Percentiles rank a stretch among this genome's conserved stretches.
Evolutionary conservation across 1,284 basidiomycete species (phyloP).

Genomic region (Tilletia horrida): DNA sequence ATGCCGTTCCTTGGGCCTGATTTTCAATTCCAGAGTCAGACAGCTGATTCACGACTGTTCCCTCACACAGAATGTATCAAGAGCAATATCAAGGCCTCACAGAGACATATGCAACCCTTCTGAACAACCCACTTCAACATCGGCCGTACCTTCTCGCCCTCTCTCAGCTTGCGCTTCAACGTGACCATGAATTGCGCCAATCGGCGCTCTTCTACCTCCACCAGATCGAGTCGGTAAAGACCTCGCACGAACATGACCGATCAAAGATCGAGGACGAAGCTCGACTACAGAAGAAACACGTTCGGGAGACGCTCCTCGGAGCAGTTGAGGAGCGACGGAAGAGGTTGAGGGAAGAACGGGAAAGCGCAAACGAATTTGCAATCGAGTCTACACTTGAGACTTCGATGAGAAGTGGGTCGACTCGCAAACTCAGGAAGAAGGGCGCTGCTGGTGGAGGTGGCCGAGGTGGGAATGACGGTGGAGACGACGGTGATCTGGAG

Average conservation of each 20-base stretch:
- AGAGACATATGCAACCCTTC: constrained; percentile 41
- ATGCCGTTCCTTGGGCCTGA: not conserved
- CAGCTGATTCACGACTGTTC: not conserved
- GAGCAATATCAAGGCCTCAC: constrained; percentile 45
- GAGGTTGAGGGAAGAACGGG: constrained; percentile 48
- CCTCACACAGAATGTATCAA: constrained; percentile 35
- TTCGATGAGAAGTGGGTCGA: constrained; percentile 47
- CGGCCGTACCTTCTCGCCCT: constrained; percentile 48
- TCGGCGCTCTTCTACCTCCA: constrained; percentile 46
- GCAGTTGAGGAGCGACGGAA: constrained; percentile 51
- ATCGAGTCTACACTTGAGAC: constrained; percentile 31
- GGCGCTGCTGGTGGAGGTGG: constrained; percentile 9
- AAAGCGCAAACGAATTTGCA: constrained; percentile 40
- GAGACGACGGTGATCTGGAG: not conserved
- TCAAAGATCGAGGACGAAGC: constrained; percentile 49
- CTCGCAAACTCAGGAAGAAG: constrained; percentile 54
- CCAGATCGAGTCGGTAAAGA: constrained; percentile 44
- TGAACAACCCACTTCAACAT: constrained; percentile 40
- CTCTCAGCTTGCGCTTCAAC: constrained; percentile 38
- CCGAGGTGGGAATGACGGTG: not conserved
- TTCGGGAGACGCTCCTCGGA: constrained; percentile 47
- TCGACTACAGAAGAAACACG: constrained; percentile 42
- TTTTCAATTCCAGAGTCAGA: not conserved
- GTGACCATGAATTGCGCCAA: constrained; percentile 43
- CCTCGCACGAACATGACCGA: constrained; percentile 40